These are phyloP conservation scores for Cordyceps tenuipes DNA, from an alignment of 2,329 filamentous ascomycete genomes.

Conservation along the genomic window DNA sequence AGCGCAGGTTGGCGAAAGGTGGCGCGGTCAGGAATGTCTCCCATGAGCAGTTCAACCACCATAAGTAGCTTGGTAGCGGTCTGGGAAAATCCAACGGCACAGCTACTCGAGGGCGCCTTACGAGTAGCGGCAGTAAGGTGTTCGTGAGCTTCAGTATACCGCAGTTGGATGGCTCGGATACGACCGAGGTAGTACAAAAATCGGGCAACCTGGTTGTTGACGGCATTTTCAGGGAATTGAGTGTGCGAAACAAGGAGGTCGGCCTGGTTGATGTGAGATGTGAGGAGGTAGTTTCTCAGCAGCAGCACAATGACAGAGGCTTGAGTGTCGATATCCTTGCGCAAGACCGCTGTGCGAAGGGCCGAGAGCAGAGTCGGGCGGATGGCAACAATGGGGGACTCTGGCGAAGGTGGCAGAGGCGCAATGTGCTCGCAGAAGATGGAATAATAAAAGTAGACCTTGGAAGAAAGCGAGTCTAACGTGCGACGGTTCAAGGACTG, in stretches of 20 bases:
- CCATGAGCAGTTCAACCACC: constrained; percentile 95
- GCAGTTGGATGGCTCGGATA: constrained; percentile 91
- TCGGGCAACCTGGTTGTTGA: constrained; percentile 95
- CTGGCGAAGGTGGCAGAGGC: constrained; percentile 79
- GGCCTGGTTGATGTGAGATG: constrained; percentile 93
- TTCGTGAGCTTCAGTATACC: constrained; percentile 94
- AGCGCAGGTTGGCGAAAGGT: constrained; percentile 86
- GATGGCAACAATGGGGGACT: constrained; percentile 78
- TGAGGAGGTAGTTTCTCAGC: constrained; percentile 90
- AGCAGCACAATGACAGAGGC: constrained; percentile 91
- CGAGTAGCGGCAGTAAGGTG: constrained; percentile 88
- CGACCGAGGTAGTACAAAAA: constrained; percentile 97
- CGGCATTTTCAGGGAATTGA: constrained; percentile 85
- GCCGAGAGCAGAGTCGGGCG: constrained; percentile 80
- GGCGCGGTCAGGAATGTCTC: constrained; percentile 91
- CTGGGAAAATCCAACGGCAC: constrained; percentile 90
- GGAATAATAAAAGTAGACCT: constrained; percentile 97
- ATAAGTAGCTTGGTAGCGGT: constrained; percentile 93
- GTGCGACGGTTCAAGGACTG: constrained; percentile 88
- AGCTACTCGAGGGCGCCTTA: constrained; percentile 84
- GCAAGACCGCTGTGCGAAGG: constrained; percentile 86
- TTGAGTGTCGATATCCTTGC: constrained; percentile 96
- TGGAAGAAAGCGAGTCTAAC: constrained; percentile 84
- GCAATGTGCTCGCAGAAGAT: constrained; percentile 88
- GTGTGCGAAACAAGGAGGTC: constrained; percentile 94